Percentiles rank a stretch among this genome's conserved stretches.
phyloP scores from a whole-genome alignment of 2,329 filamentous ascomycete genomes.

The Sclerotiophoma versabilis region DNA sequence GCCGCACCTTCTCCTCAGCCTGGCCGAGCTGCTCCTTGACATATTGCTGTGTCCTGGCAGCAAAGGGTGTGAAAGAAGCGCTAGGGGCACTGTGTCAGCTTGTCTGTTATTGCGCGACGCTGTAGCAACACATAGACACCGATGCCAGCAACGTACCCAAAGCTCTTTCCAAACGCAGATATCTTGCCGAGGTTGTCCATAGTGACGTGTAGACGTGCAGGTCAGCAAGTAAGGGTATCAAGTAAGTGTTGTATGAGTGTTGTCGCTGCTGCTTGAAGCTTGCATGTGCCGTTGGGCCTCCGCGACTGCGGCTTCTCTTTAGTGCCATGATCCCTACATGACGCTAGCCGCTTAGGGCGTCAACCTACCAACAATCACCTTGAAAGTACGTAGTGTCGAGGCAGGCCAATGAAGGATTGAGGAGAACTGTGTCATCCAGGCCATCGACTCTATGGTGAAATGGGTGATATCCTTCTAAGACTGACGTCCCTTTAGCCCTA shows the following conservation, averaged over 20 bases:
- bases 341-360: conserved; percentile 5
- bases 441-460: too few species aligned
- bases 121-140: conserved; percentile 15
- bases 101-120: conserved; percentile 25
- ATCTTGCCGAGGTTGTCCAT: conserved; percentile 81
- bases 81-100: conserved; percentile 63
- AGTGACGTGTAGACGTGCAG: conserved; percentile 19
- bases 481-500: background rate
- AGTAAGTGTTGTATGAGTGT: conserved; percentile 18
- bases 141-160: conserved; percentile 60
- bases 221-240: conserved; percentile 2
- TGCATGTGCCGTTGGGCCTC: conserved; percentile 35
- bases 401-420: background rate
- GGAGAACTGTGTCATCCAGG: too few species aligned
- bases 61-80: conserved; percentile 88
- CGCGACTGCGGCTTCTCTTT: conserved; percentile 17
- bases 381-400: background rate
- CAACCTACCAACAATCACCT: background rate
- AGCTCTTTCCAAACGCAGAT: conserved; percentile 73
- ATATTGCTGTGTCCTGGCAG: conserved; percentile 93
- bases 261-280: conserved; percentile 27
- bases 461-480: background rate
- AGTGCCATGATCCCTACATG: conserved; percentile 28
- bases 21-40: conserved; percentile 97
- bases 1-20: conserved; percentile 83